Evolutionary conservation across 2,329 filamentous ascomycete genomes (phyloP).

Genomic region (Pestalotiopsis sp.): DNA sequence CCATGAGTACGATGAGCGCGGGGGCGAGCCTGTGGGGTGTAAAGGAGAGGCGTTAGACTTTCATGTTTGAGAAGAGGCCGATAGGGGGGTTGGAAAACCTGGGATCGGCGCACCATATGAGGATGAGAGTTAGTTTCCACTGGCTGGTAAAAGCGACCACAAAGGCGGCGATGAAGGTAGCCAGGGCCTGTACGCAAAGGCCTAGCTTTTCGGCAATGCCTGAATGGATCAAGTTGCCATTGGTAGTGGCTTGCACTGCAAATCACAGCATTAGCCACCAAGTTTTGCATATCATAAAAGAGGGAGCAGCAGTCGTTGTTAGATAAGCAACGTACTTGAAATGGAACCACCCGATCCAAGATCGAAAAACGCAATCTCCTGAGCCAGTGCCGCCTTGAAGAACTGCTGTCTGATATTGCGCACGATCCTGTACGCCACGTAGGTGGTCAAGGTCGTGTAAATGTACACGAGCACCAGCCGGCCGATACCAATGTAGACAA

Average conservation of each 20-base stretch:
- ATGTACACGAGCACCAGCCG: slow-evolving; percentile 22
- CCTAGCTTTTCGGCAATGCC: slow-evolving; percentile 45
- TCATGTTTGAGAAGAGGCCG: not conserved
- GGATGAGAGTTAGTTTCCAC: slow-evolving; percentile 48
- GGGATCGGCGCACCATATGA: slow-evolving; percentile 6
- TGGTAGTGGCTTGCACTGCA: slow-evolving; percentile 42
- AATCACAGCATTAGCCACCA: not conserved
- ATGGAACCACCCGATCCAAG: slow-evolving; percentile 31
- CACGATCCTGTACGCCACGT: slow-evolving; percentile 46
- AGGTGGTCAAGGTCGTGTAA: slow-evolving; percentile 39
- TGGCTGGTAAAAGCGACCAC: slow-evolving; percentile 42
- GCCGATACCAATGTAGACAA: slow-evolving; percentile 30
- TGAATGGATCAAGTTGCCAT: slow-evolving; percentile 43
- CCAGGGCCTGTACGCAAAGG: slow-evolving; percentile 40
- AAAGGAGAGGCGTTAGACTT: not conserved
- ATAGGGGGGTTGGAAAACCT: not conserved
- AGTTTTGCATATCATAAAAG: too few relatives aligned
- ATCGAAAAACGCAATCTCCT: slow-evolving; percentile 45
- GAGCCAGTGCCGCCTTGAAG: slow-evolving; percentile 42
- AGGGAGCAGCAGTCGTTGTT: not conserved
- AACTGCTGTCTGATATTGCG: slow-evolving; percentile 42
- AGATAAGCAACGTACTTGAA: slow-evolving; percentile 17
- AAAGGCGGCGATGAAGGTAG: slow-evolving; percentile 42
- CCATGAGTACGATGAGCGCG: slow-evolving; percentile 12
- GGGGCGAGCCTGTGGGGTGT: slow-evolving; percentile 10